phyloP scores from a whole-genome alignment of 148 eudicot species.

The Rhododendron ovatum region DNA sequence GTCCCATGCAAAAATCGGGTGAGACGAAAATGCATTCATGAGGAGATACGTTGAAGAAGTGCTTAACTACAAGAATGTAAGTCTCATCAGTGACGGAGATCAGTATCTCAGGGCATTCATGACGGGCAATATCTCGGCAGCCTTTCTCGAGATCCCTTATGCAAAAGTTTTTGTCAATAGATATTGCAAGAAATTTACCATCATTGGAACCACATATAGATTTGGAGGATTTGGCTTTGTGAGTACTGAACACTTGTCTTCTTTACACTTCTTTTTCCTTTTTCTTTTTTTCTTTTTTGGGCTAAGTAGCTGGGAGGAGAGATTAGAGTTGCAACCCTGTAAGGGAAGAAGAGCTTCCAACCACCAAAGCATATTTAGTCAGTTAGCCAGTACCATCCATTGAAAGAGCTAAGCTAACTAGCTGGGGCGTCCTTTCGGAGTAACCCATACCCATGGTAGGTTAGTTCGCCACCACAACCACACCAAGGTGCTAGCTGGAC shows the following conservation, averaged over 20 bases:
- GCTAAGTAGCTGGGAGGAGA: too few species aligned
- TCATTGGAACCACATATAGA: constrained; percentile 15
- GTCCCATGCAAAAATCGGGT: constrained; percentile 20
- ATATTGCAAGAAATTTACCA: constrained; percentile 22
- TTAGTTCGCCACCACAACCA: too few species aligned
- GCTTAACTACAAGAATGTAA: constrained; percentile 1
- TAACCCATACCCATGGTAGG: too few species aligned
- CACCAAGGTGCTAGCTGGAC: too few species aligned
- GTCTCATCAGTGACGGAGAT: background rate
- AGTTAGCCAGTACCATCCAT: too few species aligned
- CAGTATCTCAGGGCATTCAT: background rate
- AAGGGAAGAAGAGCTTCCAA: too few species aligned
- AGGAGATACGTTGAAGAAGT: background rate
- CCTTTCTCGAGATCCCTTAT: constrained; percentile 23
- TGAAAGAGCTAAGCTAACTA: too few species aligned
- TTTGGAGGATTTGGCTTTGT: constrained; percentile 37
- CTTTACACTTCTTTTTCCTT: background rate
- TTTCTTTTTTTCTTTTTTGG: too few species aligned
- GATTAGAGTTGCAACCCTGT: too few species aligned
- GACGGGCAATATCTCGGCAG: constrained; percentile 7
- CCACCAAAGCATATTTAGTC: too few species aligned
- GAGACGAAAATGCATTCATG: background rate
- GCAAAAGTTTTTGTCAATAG: constrained; percentile 16
- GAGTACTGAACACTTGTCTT: background rate
- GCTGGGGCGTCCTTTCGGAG: too few species aligned